Evolutionary conservation across 495 filamentous ascomycete species (phyloP).

Genomic region (Tuber brumale): DNA sequence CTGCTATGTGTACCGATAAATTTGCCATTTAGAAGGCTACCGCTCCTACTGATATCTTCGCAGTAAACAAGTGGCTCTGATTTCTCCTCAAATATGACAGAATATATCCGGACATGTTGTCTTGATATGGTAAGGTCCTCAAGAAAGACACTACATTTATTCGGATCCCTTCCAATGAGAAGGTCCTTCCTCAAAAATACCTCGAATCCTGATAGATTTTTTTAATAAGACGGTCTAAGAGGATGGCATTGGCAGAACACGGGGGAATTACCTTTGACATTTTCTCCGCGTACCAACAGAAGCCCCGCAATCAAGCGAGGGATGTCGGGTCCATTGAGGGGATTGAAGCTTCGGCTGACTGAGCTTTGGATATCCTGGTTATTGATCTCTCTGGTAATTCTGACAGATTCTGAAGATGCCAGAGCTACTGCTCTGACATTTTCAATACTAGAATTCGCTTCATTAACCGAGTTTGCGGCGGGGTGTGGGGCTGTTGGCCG

Average conservation of each 20-base stretch:
- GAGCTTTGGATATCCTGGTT: neutral
- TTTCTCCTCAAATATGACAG: slow-evolving; percentile 46
- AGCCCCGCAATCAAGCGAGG: neutral
- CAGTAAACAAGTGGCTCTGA: slow-evolving; percentile 50
- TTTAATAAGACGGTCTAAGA: neutral
- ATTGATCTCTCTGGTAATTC: neutral
- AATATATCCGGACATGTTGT: slow-evolving; percentile 49
- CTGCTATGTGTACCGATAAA: slow-evolving; percentile 43
- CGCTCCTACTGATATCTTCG: slow-evolving; percentile 50
- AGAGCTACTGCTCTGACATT: neutral
- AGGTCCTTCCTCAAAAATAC: neutral
- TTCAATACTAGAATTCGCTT: neutral
- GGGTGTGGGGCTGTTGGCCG: neutral
- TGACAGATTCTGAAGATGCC: neutral
- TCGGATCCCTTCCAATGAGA: neutral
- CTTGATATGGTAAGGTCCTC: neutral
- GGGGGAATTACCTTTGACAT: neutral
- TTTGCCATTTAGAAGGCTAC: slow-evolving; percentile 46
- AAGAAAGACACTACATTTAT: neutral
- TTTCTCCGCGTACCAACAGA: neutral
- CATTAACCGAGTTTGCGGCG: neutral
- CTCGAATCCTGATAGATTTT: neutral
- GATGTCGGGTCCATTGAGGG: neutral
- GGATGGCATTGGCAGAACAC: neutral
- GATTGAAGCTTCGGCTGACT: neutral